Conservation (phyloP, 192 early-diverging fungal genomes). For the Coemansia sp. region DNA sequence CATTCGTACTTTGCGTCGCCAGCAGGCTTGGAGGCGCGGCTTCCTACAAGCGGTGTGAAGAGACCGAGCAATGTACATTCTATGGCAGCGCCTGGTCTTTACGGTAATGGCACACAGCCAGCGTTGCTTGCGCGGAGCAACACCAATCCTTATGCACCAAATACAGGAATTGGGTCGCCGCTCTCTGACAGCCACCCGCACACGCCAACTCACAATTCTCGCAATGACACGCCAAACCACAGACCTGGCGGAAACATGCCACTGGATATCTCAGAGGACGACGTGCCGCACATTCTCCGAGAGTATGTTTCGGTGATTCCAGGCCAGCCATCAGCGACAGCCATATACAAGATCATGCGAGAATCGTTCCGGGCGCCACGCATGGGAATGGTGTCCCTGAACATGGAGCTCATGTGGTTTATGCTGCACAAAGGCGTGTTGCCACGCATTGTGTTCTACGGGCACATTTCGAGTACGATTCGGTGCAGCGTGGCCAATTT, state of each 20-base stretch:
- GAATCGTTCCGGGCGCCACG: constrained; percentile 48
- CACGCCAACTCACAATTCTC: neutral
- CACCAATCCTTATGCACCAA: neutral
- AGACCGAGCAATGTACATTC: neutral
- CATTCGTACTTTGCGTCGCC: neutral
- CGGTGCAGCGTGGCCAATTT: constrained; percentile 32
- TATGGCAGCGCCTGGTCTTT: neutral
- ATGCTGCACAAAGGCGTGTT: constrained; percentile 46
- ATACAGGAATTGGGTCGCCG: neutral
- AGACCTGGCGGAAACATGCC: neutral
- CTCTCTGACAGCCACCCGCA: neutral
- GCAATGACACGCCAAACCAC: neutral
- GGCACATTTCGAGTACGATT: constrained; percentile 42
- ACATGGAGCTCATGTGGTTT: constrained; percentile 40
- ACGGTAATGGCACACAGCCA: neutral
- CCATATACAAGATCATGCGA: constrained; percentile 43
- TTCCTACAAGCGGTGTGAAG: neutral
- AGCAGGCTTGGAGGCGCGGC: neutral
- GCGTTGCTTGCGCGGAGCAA: neutral
- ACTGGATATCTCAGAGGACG: neutral
- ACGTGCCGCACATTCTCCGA: constrained; percentile 28
- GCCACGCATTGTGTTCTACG: constrained; percentile 45
- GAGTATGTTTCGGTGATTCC: constrained; percentile 36
- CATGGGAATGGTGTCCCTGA: constrained; percentile 49
- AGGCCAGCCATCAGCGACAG: constrained; percentile 21